Conservation (phyloP, 2,329 filamentous ascomycete genomes). For the Aureobasidium sp. region DNA sequence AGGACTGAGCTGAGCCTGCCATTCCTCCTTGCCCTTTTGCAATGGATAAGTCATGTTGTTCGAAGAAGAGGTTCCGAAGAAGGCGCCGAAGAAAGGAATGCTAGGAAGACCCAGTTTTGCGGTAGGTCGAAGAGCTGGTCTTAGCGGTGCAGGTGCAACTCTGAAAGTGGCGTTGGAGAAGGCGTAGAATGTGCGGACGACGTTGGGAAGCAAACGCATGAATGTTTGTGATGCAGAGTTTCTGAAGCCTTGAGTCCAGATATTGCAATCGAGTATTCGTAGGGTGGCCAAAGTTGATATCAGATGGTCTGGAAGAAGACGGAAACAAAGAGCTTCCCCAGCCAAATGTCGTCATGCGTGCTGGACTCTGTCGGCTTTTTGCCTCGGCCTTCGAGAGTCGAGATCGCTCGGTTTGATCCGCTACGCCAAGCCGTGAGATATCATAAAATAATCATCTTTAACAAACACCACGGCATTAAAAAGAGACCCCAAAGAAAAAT, state of each 20-base stretch:
- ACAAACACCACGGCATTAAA: too few relatives aligned
- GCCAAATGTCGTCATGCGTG: too few relatives aligned
- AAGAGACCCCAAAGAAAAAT: too few relatives aligned
- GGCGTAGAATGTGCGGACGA: constrained; percentile 45
- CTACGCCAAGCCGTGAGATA: too few relatives aligned
- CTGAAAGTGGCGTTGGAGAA: constrained; percentile 39
- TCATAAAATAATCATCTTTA: too few relatives aligned
- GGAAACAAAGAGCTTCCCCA: constrained; percentile 6
- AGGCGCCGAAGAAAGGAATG: constrained; percentile 68
- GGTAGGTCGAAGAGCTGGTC: constrained; percentile 32
- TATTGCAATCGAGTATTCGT: not conserved
- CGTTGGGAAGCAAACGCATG: constrained; percentile 45
- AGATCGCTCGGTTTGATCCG: too few relatives aligned
- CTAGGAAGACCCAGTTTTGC: constrained; percentile 61
- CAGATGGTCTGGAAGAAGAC: constrained; percentile 1
- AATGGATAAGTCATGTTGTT: constrained; percentile 69
- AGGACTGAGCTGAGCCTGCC: constrained; percentile 74
- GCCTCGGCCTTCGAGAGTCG: too few relatives aligned
- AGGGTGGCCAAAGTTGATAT: constrained; percentile 4
- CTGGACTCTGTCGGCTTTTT: too few relatives aligned
- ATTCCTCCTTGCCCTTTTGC: constrained; percentile 73
- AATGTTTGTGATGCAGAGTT: not conserved
- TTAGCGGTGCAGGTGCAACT: constrained; percentile 28
- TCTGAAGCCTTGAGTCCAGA: not conserved
- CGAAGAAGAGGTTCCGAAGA: constrained; percentile 59